phyloP scores from a whole-genome alignment of 352 stramenopile species.

The Phytopythium oedochilum region DNA sequence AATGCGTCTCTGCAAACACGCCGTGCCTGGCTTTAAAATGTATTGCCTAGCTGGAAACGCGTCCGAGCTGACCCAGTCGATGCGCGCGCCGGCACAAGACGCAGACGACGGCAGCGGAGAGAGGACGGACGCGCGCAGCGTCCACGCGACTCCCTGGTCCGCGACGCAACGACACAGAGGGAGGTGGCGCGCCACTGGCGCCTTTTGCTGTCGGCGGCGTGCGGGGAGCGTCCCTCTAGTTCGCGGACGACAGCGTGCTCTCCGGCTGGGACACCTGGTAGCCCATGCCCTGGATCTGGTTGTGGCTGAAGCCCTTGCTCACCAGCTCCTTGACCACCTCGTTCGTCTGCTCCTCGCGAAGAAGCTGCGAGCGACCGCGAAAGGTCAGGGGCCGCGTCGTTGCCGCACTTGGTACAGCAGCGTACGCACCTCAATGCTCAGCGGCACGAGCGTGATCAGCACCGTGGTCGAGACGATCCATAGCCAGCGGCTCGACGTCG shows the following conservation, averaged over 20 bases:
- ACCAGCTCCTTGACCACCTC: conserved; percentile 80
- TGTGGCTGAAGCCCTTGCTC: conserved; percentile 77
- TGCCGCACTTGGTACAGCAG: background rate
- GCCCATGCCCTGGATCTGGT: conserved; percentile 83
- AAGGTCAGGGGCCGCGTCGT: background rate
- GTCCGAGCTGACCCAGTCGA: background rate
- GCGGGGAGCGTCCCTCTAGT: conserved; percentile 24
- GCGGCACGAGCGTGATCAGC: conserved; percentile 78
- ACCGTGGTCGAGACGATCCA: conserved; percentile 83
- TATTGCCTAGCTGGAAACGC: background rate
- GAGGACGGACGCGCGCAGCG: background rate
- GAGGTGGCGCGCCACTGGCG: background rate
- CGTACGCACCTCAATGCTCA: conserved; percentile 75
- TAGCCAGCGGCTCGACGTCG: conserved; percentile 59
- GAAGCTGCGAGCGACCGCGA: conserved; percentile 30
- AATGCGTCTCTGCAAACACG: background rate
- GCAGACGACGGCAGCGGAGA: background rate
- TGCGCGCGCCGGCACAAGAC: background rate
- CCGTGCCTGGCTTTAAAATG: background rate
- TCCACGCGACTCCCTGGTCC: background rate
- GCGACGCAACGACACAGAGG: background rate
- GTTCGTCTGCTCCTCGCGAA: conserved; percentile 82
- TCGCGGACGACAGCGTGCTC: conserved; percentile 50
- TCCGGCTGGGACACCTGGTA: conserved; percentile 67
- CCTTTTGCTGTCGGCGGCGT: background rate